phyloP scores from a whole-genome alignment of 2,329 filamentous ascomycete species.

The Pseudocercospora musae region DNA sequence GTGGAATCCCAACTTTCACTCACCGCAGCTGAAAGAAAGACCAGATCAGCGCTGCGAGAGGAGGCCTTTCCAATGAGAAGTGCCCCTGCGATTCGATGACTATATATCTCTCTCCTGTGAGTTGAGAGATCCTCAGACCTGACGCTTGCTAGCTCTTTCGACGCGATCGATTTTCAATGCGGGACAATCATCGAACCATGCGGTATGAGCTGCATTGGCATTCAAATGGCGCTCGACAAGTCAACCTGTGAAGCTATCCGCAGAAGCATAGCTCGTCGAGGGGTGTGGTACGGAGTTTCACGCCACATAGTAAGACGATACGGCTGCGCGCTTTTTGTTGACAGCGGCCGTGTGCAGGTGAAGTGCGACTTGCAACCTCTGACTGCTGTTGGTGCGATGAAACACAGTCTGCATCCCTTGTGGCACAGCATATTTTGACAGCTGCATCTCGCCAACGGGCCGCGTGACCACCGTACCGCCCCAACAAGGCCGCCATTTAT shows the following conservation, averaged over 20 bases:
- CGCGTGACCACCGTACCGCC: constrained; percentile 3
- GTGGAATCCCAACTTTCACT: background rate
- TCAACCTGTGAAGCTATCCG: background rate
- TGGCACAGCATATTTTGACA: constrained; percentile 17
- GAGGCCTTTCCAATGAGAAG: background rate
- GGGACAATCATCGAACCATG: background rate
- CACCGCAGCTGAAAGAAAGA: too few relatives aligned
- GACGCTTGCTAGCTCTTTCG: background rate
- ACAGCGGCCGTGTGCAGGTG: constrained; percentile 3
- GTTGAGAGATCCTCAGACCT: background rate
- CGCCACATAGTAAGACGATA: constrained; percentile 1
- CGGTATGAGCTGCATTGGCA: background rate
- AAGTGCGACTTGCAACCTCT: constrained; percentile 3
- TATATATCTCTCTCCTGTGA: background rate
- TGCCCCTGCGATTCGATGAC: background rate
- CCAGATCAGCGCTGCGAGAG: background rate
- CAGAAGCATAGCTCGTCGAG: background rate
- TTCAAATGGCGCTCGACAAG: background rate
- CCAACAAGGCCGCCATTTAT: constrained; percentile 12
- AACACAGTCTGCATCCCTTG: background rate
- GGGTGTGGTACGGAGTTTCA: background rate
- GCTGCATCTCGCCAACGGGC: constrained; percentile 15
- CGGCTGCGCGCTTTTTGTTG: background rate
- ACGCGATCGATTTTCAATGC: background rate
- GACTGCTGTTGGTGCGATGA: constrained; percentile 2